These are phyloP conservation scores for Triglochin maritima DNA, from an alignment of 106 monocot genomes.

Conservation along the genomic window DNA sequence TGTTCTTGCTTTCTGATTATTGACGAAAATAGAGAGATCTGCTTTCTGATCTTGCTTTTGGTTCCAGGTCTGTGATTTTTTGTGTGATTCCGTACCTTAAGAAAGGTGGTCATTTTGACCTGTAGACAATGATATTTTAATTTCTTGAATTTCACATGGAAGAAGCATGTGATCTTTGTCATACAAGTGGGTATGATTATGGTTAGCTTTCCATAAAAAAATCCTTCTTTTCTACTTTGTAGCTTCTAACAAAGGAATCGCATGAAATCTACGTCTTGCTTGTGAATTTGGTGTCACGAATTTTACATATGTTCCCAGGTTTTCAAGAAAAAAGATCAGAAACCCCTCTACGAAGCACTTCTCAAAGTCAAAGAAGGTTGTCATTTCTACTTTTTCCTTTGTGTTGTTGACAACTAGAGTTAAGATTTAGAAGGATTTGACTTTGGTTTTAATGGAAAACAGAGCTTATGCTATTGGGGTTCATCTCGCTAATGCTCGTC, in stretches of 20 bases:
- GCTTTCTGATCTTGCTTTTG: too few species aligned
- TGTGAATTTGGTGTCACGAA: neutral
- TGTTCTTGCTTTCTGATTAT: too few species aligned
- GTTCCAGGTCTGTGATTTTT: too few species aligned
- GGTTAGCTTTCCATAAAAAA: too few species aligned
- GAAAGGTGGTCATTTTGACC: too few species aligned
- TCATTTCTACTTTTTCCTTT: neutral
- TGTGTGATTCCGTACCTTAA: too few species aligned
- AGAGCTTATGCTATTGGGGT: constrained; percentile 65
- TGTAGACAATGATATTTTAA: too few species aligned
- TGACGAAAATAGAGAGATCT: too few species aligned
- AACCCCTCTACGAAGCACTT: constrained; percentile 47
- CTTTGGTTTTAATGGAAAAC: neutral
- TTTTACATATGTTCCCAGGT: constrained; percentile 6
- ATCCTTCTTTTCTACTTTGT: too few species aligned
- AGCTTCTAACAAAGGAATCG: neutral
- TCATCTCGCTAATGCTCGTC: constrained; percentile 51
- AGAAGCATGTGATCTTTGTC: too few species aligned
- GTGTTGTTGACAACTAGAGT: neutral
- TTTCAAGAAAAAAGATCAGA: constrained; percentile 41
- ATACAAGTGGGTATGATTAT: too few species aligned
- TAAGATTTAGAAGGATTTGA: neutral
- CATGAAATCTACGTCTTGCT: neutral
- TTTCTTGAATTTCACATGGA: too few species aligned
- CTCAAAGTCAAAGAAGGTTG: constrained; percentile 60